A percentile compares a stretch with the other conserved stretches of the same genome.
These are phyloP conservation scores for Russula olivacea DNA, from an alignment of 768 basidiomycete genomes.

Conservation along the genomic window DNA sequence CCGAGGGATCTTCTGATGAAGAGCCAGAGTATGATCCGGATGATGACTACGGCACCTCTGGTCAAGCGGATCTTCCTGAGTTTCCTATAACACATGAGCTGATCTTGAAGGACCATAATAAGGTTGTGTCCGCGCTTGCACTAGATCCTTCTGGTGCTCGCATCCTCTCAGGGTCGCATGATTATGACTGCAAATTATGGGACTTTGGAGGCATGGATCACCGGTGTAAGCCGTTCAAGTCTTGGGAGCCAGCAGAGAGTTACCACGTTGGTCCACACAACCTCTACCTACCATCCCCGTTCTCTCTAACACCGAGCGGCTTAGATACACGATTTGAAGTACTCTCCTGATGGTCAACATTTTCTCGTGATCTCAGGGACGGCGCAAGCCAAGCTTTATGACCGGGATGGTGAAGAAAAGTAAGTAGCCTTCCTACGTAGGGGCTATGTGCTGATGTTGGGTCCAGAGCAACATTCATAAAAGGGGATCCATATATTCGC, in stretches of 20 bases:
- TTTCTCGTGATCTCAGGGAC: slow-evolving; percentile 89
- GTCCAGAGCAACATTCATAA: slow-evolving; percentile 68
- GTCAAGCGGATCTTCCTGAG: slow-evolving; percentile 46
- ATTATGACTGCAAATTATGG: slow-evolving; percentile 98
- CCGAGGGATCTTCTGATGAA: slow-evolving; percentile 14
- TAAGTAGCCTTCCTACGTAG: slow-evolving; percentile 40
- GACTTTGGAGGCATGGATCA: slow-evolving; percentile 98
- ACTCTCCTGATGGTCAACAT: slow-evolving; percentile 78
- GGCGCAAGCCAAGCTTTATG: slow-evolving; percentile 80
- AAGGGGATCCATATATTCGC: slow-evolving; percentile 96
- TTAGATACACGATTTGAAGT: slow-evolving; percentile 88
- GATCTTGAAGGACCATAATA: slow-evolving; percentile 88
- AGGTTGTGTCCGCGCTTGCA: slow-evolving; percentile 88
- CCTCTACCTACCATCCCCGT: background rate
- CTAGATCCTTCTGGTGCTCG: slow-evolving; percentile 94
- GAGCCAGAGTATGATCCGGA: slow-evolving; percentile 37
- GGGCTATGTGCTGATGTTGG: slow-evolving; percentile 45
- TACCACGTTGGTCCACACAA: slow-evolving; percentile 64
- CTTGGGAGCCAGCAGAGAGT: slow-evolving; percentile 90
- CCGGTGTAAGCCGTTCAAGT: slow-evolving; percentile 89
- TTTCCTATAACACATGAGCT: slow-evolving; percentile 93
- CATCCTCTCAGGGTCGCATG: slow-evolving; percentile 85
- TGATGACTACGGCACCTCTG: slow-evolving; percentile 38
- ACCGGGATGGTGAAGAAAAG: slow-evolving; percentile 90
- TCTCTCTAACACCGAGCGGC: slow-evolving; percentile 1